Evolutionary conservation across 1,284 basidiomycete species (phyloP).

Genomic region (Cryptococcus wingfieldii): DNA sequence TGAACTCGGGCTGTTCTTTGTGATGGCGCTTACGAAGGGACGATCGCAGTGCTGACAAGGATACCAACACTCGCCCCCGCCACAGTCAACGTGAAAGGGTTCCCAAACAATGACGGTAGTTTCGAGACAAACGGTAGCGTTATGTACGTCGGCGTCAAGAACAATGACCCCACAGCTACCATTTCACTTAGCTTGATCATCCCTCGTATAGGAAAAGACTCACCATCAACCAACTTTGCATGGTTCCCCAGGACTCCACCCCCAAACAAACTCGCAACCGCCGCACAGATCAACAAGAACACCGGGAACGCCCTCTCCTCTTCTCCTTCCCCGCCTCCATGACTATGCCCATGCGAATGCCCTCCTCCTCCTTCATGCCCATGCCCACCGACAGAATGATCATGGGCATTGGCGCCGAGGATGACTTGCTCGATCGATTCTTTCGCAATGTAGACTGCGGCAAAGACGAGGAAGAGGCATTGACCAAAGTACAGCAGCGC

Average conservation of each 20-base stretch:
- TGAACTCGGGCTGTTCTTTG: background rate
- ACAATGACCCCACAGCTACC: constrained; percentile 38
- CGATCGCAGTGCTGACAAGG: constrained; percentile 35
- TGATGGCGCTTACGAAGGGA: constrained; percentile 54
- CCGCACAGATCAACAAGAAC: constrained; percentile 58
- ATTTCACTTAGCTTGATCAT: background rate
- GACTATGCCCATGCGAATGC: constrained; percentile 18
- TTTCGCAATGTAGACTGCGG: constrained; percentile 87
- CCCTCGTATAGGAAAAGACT: constrained; percentile 29
- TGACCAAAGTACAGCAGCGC: constrained; percentile 82
- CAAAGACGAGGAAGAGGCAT: constrained; percentile 82
- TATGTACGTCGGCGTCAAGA: constrained; percentile 29
- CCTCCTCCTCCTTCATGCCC: constrained; percentile 22
- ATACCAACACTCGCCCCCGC: constrained; percentile 47
- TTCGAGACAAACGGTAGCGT: constrained; percentile 14
- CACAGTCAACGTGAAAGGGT: constrained; percentile 52
- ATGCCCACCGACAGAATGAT: constrained; percentile 55
- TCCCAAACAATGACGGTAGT: constrained; percentile 35
- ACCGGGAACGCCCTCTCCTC: constrained; percentile 53
- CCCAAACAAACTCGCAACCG: constrained; percentile 44
- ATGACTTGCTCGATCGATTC: constrained; percentile 82
- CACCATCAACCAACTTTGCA: constrained; percentile 62
- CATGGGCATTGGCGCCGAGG: constrained; percentile 55
- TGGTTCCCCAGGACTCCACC: constrained; percentile 64
- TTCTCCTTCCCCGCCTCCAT: constrained; percentile 18